Conservation (phyloP, 345 rosid genomes). For the Eucalyptus albens region DNA sequence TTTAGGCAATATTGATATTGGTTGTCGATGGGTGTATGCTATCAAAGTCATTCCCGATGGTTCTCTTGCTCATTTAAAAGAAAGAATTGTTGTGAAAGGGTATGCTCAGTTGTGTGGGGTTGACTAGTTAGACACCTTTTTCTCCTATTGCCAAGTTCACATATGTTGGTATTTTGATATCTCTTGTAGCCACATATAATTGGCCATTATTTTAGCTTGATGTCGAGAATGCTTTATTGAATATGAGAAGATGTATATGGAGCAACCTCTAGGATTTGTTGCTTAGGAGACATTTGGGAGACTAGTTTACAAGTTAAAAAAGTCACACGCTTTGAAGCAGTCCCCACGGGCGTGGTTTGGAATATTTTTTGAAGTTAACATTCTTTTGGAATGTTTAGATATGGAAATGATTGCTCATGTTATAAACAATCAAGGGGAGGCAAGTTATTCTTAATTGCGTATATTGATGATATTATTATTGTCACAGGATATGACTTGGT, state of each 20-base stretch:
- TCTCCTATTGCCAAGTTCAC: neutral
- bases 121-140: neutral
- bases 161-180: too few relatives aligned
- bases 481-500: neutral
- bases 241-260: too few relatives aligned
- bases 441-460: neutral
- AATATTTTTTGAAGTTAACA: neutral
- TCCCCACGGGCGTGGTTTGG: neutral
- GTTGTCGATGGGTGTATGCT: too few relatives aligned
- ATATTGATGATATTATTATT: neutral
- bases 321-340: neutral
- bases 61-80: neutral
- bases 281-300: neutral
- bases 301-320: too few relatives aligned
- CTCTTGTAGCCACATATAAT: too few relatives aligned
- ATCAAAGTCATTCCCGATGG: neutral
- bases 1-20: neutral
- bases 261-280: neutral
- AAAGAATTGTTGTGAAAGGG: neutral
- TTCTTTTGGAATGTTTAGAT: neutral
- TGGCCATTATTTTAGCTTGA: neutral
- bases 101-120: neutral
- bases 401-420: neutral
- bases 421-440: neutral
- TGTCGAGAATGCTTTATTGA: neutral